Evolutionary conservation across 1,139 yeast genomes (phyloP).

Genomic region (Kurtzmaniella natalensis): DNA sequence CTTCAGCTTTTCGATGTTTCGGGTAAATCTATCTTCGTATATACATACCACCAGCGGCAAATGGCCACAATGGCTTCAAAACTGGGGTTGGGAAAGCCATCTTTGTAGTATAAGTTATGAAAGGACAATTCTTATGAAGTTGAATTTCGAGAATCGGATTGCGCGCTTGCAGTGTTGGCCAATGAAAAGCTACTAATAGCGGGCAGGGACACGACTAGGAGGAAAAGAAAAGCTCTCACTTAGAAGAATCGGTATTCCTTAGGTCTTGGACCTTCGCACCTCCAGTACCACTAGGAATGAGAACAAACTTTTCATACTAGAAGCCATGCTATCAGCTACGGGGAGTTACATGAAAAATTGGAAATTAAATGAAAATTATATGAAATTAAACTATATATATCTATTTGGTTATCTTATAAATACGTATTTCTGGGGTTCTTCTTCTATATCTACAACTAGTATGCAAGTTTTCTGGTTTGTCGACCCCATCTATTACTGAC

Average conservation of each 20-base stretch:
- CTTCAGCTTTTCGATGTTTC: too few species aligned
- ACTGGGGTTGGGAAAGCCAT: slow-evolving; percentile 40
- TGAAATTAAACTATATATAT: not conserved
- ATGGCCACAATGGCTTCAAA: slow-evolving; percentile 47
- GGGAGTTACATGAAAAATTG: not conserved
- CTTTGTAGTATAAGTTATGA: slow-evolving; percentile 4
- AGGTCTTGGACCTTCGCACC: too few species aligned
- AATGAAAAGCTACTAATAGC: slow-evolving; percentile 1
- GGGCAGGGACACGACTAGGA: slow-evolving; percentile 6
- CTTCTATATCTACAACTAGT: slow-evolving; percentile 23
- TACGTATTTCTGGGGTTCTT: slow-evolving; percentile 41
- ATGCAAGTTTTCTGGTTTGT: slow-evolving; percentile 16
- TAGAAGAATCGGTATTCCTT: too few species aligned
- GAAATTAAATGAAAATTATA: not conserved
- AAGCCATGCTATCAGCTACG: too few species aligned
- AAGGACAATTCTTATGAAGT: too few species aligned
- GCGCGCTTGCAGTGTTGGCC: slow-evolving; percentile 2
- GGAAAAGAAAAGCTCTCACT: too few species aligned
- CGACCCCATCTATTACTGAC: slow-evolving; percentile 16
- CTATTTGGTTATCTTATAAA: slow-evolving; percentile 24
- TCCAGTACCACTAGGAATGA: too few species aligned
- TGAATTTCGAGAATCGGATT: slow-evolving; percentile 3
- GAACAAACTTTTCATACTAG: too few species aligned
- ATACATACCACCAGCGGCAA: slow-evolving; percentile 49
- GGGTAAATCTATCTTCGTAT: too few species aligned